Evolutionary conservation across 345 rosid genomes (phyloP), one percentile per base, ranked within the genome.

Genomic region (Conringia planisiliqua): DNA sequence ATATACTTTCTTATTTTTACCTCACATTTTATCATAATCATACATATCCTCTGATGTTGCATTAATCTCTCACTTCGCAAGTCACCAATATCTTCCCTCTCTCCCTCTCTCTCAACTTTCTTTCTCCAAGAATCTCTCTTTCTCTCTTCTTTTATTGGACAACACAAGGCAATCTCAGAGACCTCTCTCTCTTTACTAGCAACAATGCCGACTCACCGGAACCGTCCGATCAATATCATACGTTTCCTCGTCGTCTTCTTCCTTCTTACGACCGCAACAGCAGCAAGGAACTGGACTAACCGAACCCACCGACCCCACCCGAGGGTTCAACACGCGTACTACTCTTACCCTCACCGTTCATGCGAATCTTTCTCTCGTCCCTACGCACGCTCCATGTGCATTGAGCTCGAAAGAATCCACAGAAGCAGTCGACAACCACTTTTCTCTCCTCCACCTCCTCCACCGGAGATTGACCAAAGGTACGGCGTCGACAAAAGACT

Each of bases 401-500:
- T 78, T 47, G 82, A 78, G 54, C 82, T 78, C 10, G 63, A 73
- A 56, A 73, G 78, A 61, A 72, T 78, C 71, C 82, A 78, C 7
- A 18, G 78, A 43, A 78, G 71, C 38, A 66, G 66, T 29, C 71
- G 70, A 11, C 72, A 65, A 30, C 78, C 77, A 0, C 71, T 42
- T 3, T 59, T 68, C 57, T 32, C 75, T 60, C 30, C 69, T 33
- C 81, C 73, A 4, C 59, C 74, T 69, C 64, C 79, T 73, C 66
- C 65, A 38, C 2, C 52, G 32, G 82, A 90, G 92, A 88, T 90
- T 67, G 98, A 93, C 74, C 86, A 81, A 3, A 90, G 88, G 35
- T 93, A 90, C 55, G 91, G 93, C 12, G 86, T 86, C 2, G 85
- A 93, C 68, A 93, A 93, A 81, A 91, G 97, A 43, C 92, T 85